phyloP scores from a whole-genome alignment of 495 filamentous ascomycete genomes.

The Tuber brumale region DNA sequence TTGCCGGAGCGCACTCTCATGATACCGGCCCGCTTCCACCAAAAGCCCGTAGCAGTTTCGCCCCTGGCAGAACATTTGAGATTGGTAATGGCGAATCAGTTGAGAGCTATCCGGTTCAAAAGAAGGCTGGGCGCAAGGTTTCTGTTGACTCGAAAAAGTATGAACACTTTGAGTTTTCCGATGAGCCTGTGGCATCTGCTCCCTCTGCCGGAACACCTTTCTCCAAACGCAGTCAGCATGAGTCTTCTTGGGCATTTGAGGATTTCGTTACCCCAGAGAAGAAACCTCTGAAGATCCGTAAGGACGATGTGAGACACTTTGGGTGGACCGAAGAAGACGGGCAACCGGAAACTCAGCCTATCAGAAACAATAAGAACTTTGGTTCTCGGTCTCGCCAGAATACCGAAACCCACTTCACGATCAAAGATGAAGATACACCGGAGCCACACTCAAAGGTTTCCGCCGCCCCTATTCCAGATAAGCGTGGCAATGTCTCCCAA shows the following conservation, averaged over 20 bases:
- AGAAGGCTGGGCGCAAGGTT: conserved; percentile 15
- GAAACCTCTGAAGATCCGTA: conserved; percentile 47
- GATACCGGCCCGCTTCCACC: conserved; percentile 31
- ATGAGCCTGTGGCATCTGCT: conserved; percentile 45
- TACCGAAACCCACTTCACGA: conserved; percentile 70
- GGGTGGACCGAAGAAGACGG: conserved; percentile 63
- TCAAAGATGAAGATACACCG: conserved; percentile 44
- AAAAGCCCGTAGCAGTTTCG: conserved; percentile 35
- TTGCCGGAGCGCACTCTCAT: conserved; percentile 48
- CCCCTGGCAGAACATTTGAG: conserved; percentile 36
- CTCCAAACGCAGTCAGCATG: conserved; percentile 56
- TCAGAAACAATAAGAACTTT: conserved; percentile 48
- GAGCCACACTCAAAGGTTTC: conserved; percentile 27
- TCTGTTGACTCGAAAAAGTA: conserved; percentile 62
- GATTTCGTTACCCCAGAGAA: conserved; percentile 80
- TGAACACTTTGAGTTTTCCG: conserved; percentile 78
- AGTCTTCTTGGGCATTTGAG: conserved; percentile 73
- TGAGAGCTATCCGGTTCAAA: conserved; percentile 35
- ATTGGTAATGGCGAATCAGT: conserved; percentile 26
- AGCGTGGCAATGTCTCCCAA: conserved; percentile 18
- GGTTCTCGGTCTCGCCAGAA: conserved; percentile 63
- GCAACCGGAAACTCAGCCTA: conserved; percentile 51
- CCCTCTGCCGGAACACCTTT: conserved; percentile 44
- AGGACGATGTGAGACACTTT: conserved; percentile 61
- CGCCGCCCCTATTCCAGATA: conserved; percentile 13